Evolutionary conservation across 805 yeast species (phyloP), one percentile per base, ranked within the genome.

Genomic region (Yamadazyma nakazawae): DNA sequence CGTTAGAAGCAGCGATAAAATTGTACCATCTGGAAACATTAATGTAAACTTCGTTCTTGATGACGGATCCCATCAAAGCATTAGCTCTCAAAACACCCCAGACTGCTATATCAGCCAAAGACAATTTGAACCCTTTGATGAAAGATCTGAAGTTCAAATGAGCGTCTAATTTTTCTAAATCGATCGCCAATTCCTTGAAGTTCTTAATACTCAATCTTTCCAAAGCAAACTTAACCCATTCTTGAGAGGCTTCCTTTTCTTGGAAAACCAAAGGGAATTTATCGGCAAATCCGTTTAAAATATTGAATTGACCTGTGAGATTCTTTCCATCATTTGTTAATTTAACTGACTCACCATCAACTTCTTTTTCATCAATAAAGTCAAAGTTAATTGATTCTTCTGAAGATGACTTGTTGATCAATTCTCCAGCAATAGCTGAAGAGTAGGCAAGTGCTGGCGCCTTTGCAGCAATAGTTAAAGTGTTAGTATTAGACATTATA

Each of bases 51-150:
- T 84, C 88, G 69, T 81, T 86, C 74, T 89, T 91, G 67, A 90
- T 79, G 53, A 88, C 85, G 14, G 96, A 87, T 19, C 94, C 96
- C 75, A 91, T 88, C 64, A 92, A 84, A 45, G 96, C 89, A 66
- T 94, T 92, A 52, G 96, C 88, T 71, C 97, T 82, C 56, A 92
- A 75, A 41, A 85, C 88, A 67, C 97, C 97, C 97, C 97, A 92
- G 17, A 86, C 76, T 13, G 92, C 87, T 51, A 89, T 74, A 68
- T 92, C 99, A 44, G 96, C 94, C 37, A 82, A 66, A 12, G 95
- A 72, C 52, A 78, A 70, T n/a, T 72, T 55, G 67, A 82, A 76
- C 34, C 94, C 96, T 46, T 79, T 67, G 45, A 89, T 64, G 63
- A 80, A 91, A 7, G 97, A 80, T 62, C 96, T 81, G 75, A 87